Evolutionary conservation across 2,329 filamentous ascomycete species (phyloP).

Genomic region (Amphichorda felina): DNA sequence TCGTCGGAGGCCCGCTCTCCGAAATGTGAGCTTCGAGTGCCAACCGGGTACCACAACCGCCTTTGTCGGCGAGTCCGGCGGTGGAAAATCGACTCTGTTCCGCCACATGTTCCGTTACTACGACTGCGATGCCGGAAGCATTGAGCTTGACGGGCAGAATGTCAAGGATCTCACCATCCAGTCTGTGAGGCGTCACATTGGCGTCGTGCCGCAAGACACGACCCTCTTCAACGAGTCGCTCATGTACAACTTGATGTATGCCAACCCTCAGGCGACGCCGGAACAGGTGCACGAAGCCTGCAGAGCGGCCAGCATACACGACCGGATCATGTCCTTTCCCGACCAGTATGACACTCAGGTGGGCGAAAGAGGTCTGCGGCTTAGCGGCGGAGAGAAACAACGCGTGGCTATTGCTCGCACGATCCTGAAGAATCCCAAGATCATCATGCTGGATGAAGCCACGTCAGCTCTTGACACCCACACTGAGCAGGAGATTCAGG

Average conservation of each 20-base stretch:
- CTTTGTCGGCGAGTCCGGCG: conserved; percentile 91
- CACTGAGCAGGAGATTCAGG: conserved; percentile 87
- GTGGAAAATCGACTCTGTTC: conserved; percentile 95
- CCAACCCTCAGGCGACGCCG: conserved; percentile 68
- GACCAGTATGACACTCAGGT: conserved; percentile 85
- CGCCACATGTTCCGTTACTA: conserved; percentile 95
- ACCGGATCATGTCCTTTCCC: conserved; percentile 81
- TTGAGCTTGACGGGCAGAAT: conserved; percentile 74
- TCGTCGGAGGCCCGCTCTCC: conserved; percentile 69
- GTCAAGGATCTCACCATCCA: conserved; percentile 84
- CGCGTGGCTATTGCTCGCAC: conserved; percentile 87
- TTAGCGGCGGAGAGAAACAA: conserved; percentile 89
- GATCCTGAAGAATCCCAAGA: conserved; percentile 81
- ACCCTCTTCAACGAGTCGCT: conserved; percentile 88
- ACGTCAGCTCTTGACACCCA: conserved; percentile 86
- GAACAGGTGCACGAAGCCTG: conserved; percentile 76
- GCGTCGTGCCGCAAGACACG: conserved; percentile 94
- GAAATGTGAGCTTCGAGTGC: conserved; percentile 76
- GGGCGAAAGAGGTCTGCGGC: conserved; percentile 74
- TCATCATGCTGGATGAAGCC: conserved; percentile 88
- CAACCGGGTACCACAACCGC: conserved; percentile 86
- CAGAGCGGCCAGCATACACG: conserved; percentile 79
- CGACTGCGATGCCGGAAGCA: conserved; percentile 68
- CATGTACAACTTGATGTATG: conserved; percentile 91
- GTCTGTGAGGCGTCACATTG: conserved; percentile 82